phyloP scores from a whole-genome alignment of 2,329 filamentous ascomycete species.

The Pyricularia grisea region DNA sequence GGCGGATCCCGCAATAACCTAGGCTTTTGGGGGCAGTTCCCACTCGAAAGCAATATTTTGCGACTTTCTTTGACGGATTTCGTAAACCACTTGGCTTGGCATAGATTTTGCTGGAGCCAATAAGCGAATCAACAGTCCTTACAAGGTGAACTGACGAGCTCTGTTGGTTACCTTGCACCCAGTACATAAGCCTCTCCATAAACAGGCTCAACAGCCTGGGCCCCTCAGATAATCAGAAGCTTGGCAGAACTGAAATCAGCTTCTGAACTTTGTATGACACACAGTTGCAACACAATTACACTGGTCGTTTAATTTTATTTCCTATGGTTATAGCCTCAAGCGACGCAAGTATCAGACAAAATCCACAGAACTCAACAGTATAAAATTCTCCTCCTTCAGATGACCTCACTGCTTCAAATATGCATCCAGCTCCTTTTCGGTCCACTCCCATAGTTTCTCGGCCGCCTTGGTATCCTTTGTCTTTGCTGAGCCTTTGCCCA shows the following conservation, averaged over 20 bases:
- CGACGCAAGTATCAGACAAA: neutral
- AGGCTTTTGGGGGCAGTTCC: neutral
- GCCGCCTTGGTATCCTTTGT: slow-evolving; percentile 15
- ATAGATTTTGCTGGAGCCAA: neutral
- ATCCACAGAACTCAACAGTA: neutral
- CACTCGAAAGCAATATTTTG: neutral
- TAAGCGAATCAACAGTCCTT: neutral
- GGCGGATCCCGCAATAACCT: too few relatives aligned
- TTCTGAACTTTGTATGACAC: neutral
- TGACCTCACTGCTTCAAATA: neutral
- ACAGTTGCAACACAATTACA: too few relatives aligned
- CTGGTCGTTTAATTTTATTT: neutral
- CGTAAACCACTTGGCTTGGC: neutral
- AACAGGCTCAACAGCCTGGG: too few relatives aligned
- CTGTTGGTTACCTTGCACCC: neutral
- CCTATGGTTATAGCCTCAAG: neutral
- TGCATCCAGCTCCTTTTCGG: slow-evolving; percentile 16
- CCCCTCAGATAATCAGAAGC: too few relatives aligned
- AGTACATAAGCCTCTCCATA: neutral
- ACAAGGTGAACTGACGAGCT: neutral
- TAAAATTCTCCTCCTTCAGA: neutral
- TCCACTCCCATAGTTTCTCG: slow-evolving; percentile 22
- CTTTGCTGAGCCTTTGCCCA: slow-evolving; percentile 8
- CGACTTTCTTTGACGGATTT: neutral
- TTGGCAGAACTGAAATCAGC: neutral